phyloP scores from a whole-genome alignment of 139 green algal species.

The Mesotaenium endlicherianum region DNA sequence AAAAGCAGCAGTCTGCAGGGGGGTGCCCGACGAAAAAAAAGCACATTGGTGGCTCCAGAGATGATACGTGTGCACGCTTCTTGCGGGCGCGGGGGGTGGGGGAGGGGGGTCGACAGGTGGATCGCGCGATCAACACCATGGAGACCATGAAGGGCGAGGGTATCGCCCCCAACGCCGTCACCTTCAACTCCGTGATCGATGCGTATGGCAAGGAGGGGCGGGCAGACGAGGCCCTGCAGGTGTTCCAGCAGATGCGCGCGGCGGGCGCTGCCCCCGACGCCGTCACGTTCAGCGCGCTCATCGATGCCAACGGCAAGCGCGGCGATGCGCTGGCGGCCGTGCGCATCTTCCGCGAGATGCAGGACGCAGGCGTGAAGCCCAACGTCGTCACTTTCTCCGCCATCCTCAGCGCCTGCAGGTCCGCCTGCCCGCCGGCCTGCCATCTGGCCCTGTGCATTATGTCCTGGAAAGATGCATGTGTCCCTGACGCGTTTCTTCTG shows the following conservation, averaged over 20 bases:
- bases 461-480: too few species aligned
- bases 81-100: too few species aligned
- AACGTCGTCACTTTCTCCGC: slow-evolving; percentile 52
- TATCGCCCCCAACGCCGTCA: slow-evolving; percentile 29
- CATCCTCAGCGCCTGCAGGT: slow-evolving; percentile 40
- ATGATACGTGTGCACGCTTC: too few species aligned
- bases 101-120: too few species aligned
- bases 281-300: slow-evolving; percentile 44
- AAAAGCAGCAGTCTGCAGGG: too few species aligned
- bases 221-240: neutral
- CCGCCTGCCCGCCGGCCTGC: too few species aligned
- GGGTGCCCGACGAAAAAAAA: too few species aligned
- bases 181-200: slow-evolving; percentile 44
- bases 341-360: slow-evolving; percentile 39
- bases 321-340: slow-evolving; percentile 11
- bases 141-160: neutral
- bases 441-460: too few species aligned
- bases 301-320: slow-evolving; percentile 43
- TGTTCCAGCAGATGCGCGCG: slow-evolving; percentile 26
- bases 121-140: slow-evolving; percentile 5
- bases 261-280: slow-evolving; percentile 6
- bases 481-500: too few species aligned
- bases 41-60: too few species aligned
- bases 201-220: slow-evolving; percentile 36
- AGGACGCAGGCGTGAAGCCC: slow-evolving; percentile 40